phyloP scores from a whole-genome alignment of 768 basidiomycete species.

The Mycena indigotica region DNA sequence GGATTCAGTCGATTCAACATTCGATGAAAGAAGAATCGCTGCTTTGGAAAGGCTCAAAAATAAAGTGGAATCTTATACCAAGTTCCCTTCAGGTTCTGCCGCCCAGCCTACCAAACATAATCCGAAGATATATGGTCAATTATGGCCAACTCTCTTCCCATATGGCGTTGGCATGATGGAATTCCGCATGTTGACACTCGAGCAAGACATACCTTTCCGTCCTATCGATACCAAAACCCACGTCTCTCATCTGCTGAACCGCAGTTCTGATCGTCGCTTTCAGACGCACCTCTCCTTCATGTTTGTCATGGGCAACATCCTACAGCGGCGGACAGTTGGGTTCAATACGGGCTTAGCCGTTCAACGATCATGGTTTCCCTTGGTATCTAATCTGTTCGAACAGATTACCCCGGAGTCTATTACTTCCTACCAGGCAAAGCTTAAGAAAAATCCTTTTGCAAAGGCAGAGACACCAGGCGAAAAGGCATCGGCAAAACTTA shows the following conservation, averaged over 20 bases:
- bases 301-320: conserved; percentile 19
- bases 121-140: conserved; percentile 17
- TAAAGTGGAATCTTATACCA: background rate
- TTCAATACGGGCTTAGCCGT: conserved; percentile 15
- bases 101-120: conserved; percentile 9
- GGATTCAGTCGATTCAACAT: background rate
- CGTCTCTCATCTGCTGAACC: conserved; percentile 14
- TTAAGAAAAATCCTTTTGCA: conserved; percentile 18
- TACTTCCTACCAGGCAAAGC: conserved; percentile 7
- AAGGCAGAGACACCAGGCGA: conserved; percentile 22
- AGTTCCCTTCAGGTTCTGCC: background rate
- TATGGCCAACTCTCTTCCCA: conserved; percentile 27
- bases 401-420: conserved; percentile 5
- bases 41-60: background rate
- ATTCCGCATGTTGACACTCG: conserved; percentile 6
- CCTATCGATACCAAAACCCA: conserved; percentile 12
- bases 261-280: conserved; percentile 14
- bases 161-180: conserved; percentile 26
- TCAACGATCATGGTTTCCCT: conserved; percentile 17
- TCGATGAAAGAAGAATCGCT: background rate
- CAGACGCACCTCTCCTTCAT: conserved; percentile 19
- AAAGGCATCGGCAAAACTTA: conserved; percentile 12
- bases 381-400: conserved; percentile 6
- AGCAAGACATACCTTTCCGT: conserved; percentile 5
- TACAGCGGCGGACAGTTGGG: conserved; percentile 13